Evolutionary conservation across 1,284 basidiomycete genomes (phyloP).

Genomic region (Tremellales sp.): DNA sequence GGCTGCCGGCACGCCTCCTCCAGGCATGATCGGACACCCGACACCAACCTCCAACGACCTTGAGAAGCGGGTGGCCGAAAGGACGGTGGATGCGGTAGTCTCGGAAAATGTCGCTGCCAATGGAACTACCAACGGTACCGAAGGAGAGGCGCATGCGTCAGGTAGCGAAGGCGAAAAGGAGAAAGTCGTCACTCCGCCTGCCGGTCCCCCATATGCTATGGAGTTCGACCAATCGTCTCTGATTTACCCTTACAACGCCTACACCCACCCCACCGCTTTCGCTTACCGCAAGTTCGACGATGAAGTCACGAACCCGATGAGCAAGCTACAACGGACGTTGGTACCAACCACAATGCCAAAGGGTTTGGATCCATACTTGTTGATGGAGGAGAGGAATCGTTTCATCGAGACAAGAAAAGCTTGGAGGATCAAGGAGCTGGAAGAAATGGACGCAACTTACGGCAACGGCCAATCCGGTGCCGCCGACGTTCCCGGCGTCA

Average conservation of each 20-base stretch:
- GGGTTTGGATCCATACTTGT: constrained; percentile 88
- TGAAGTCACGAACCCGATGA: constrained; percentile 41
- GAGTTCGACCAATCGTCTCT: constrained; percentile 76
- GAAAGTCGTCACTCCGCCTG: constrained; percentile 26
- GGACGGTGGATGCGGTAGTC: constrained; percentile 67
- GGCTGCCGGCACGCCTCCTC: constrained; percentile 51
- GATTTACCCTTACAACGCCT: constrained; percentile 96
- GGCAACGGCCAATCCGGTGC: constrained; percentile 66
- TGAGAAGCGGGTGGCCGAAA: constrained; percentile 61
- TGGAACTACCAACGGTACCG: constrained; percentile 3
- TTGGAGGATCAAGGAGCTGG: constrained; percentile 85
- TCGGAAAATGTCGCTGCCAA: constrained; percentile 30
- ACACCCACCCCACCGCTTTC: constrained; percentile 71
- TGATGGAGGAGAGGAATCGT: constrained; percentile 86
- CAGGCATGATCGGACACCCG: constrained; percentile 54
- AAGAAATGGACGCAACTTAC: constrained; percentile 74
- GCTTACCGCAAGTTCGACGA: constrained; percentile 59
- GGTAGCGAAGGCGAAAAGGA: constrained; percentile 16
- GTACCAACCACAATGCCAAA: constrained; percentile 85
- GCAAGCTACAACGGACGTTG: constrained; percentile 63
- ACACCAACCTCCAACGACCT: constrained; percentile 13
- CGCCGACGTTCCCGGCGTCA: constrained; percentile 51
- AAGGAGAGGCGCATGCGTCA: constrained; percentile 7
- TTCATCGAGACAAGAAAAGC: constrained; percentile 85
- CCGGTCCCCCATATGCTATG: constrained; percentile 50